Evolutionary conservation across 2,329 filamentous ascomycete species (phyloP).

Genomic region (Colletotrichum incanum): DNA sequence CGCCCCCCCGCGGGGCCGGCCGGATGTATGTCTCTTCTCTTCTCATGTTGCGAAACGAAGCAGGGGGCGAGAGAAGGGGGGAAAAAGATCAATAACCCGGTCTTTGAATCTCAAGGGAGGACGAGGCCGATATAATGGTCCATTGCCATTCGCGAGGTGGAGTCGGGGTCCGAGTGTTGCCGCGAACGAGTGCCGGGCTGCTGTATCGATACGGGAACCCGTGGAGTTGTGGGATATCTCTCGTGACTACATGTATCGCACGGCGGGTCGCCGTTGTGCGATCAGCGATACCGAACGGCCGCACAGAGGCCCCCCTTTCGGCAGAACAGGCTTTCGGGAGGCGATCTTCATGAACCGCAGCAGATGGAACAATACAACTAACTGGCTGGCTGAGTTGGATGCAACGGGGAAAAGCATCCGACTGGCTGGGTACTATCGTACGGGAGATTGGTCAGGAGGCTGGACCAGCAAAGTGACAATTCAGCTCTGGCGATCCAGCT

Average conservation of each 20-base stretch:
- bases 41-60: slow-evolving; percentile 33
- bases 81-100: slow-evolving; percentile 17
- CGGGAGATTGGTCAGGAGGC: slow-evolving; percentile 18
- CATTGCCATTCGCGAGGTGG: slow-evolving; percentile 18
- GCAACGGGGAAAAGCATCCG: slow-evolving; percentile 2
- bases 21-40: slow-evolving; percentile 33
- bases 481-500: neutral
- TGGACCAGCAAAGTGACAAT: slow-evolving; percentile 18
- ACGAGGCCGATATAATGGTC: slow-evolving; percentile 34
- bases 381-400: neutral
- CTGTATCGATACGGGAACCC: slow-evolving; percentile 3
- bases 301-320: slow-evolving; percentile 15
- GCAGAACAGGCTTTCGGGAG: slow-evolving; percentile 17
- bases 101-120: slow-evolving; percentile 21
- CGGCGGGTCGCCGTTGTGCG: slow-evolving; percentile 13
- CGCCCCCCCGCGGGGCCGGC: slow-evolving; percentile 11
- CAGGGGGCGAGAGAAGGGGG: neutral
- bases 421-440: slow-evolving; percentile 20
- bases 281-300: slow-evolving; percentile 33
- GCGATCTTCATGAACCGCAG: slow-evolving; percentile 24
- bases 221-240: neutral
- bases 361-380: neutral
- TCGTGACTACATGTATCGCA: neutral
- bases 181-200: slow-evolving; percentile 12
- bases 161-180: slow-evolving; percentile 19